Conservation (phyloP, 148 eudicot genomes). For the Polygonum aviculare region DNA sequence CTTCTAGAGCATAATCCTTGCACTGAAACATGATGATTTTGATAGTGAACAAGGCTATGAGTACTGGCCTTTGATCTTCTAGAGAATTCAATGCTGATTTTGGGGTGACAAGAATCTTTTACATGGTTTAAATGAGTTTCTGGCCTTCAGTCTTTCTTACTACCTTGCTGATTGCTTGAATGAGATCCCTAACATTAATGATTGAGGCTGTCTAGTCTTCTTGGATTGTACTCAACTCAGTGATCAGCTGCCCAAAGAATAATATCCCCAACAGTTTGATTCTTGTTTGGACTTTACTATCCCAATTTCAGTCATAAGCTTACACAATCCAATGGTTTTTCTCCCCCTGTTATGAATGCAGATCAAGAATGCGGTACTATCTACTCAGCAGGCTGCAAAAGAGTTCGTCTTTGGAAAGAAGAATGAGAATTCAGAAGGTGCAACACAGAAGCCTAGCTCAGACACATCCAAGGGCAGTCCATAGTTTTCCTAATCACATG, state of each 20-base stretch:
- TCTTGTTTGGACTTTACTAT: not conserved
- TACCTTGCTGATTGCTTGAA: not conserved
- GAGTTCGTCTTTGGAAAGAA: slow-evolving; percentile 50
- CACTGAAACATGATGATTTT: not conserved
- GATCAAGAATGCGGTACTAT: slow-evolving; percentile 52
- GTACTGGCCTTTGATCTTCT: not conserved
- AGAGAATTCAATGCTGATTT: not conserved
- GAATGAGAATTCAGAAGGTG: slow-evolving; percentile 22
- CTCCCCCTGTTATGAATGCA: slow-evolving; percentile 9
- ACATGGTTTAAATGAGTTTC: not conserved
- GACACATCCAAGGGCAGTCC: slow-evolving; percentile 29
- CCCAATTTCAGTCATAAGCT: not conserved
- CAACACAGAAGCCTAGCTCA: slow-evolving; percentile 22
- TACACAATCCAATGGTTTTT: not conserved
- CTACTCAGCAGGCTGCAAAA: slow-evolving; percentile 59
- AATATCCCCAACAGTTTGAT: not conserved
- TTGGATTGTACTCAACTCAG: not conserved
- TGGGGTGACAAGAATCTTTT: not conserved
- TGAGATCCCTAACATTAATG: not conserved
- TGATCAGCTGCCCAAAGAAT: not conserved
- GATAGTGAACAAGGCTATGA: not conserved
- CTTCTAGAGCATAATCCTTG: not conserved
- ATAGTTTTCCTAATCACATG: slow-evolving; percentile 11
- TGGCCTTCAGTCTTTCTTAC: not conserved
- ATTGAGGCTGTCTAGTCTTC: not conserved